These are phyloP conservation scores for Ramaria rubella DNA, from an alignment of 768 basidiomycete genomes.

Conservation along the genomic window DNA sequence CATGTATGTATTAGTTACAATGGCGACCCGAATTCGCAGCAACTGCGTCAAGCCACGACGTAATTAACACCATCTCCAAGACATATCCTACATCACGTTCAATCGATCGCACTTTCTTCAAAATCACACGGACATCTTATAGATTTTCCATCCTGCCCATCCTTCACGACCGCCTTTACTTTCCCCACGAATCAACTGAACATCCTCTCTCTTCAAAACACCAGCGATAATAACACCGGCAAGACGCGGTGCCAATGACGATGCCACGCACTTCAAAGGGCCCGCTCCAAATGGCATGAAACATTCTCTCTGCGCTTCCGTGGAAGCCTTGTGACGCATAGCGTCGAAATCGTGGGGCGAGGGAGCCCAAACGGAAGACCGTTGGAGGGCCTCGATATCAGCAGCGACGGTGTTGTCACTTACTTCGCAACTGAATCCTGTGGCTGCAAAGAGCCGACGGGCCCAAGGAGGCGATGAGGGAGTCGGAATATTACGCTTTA, in stretches of 20 bases:
- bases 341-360: constrained; percentile 39
- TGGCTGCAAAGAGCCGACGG: constrained; percentile 1
- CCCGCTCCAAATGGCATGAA: constrained; percentile 45
- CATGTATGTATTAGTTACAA: too few relatives aligned
- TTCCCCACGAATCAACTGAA: constrained; percentile 23
- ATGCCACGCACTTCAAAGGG: constrained; percentile 40
- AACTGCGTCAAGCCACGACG: too few relatives aligned
- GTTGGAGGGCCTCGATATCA: constrained; percentile 31
- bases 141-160: constrained; percentile 39
- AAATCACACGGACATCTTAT: too few relatives aligned
- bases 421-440: constrained; percentile 21
- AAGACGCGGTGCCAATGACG: constrained; percentile 45
- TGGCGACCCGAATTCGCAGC: too few relatives aligned
- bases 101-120: too few relatives aligned
- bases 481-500: constrained; percentile 26
- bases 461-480: constrained; percentile 4
- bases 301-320: constrained; percentile 16
- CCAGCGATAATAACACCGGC: constrained; percentile 42
- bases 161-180: constrained; percentile 33
- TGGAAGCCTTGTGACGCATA: constrained; percentile 26
- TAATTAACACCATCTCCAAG: too few relatives aligned
- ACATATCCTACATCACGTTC: too few relatives aligned
- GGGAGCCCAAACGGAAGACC: constrained; percentile 33
- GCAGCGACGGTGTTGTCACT: constrained; percentile 21
- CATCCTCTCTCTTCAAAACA: constrained; percentile 30